phyloP scores from a whole-genome alignment of 768 basidiomycete species.

The Suillus fuscotomentosus region DNA sequence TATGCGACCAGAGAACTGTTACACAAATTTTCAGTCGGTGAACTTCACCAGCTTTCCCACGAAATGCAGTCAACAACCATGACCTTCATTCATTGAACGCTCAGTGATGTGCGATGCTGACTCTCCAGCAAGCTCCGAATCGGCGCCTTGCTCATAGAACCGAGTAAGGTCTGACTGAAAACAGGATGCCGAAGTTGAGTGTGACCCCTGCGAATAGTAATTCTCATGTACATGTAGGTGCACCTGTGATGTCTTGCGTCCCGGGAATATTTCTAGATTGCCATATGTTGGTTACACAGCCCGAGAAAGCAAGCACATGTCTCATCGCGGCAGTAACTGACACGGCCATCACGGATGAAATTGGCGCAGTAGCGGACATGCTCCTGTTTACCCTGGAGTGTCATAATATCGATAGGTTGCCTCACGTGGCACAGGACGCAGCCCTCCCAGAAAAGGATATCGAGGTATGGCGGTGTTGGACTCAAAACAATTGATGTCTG shows the following conservation, averaged over 20 bases:
- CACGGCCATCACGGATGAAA: slow-evolving; percentile 78
- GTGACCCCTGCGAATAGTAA: too few relatives aligned
- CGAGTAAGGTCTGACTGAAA: too few relatives aligned
- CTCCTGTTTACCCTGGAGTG: slow-evolving; percentile 76
- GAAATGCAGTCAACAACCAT: too few relatives aligned
- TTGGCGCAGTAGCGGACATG: slow-evolving; percentile 88
- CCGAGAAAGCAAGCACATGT: slow-evolving; percentile 63
- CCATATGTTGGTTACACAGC: slow-evolving; percentile 99
- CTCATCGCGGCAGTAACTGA: not conserved
- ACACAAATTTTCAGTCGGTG: too few relatives aligned
- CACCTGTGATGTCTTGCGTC: slow-evolving; percentile 84
- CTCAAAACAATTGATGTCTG: slow-evolving; percentile 85
- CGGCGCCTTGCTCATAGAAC: too few relatives aligned
- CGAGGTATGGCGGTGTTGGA: slow-evolving; percentile 98
- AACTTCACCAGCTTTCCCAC: too few relatives aligned
- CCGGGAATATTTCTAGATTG: slow-evolving; percentile 99
- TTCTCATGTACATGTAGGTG: slow-evolving; percentile 48
- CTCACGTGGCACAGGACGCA: slow-evolving; percentile 54
- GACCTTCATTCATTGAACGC: too few relatives aligned
- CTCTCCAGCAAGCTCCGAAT: too few relatives aligned
- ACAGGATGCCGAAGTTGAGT: too few relatives aligned
- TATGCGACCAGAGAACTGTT: too few relatives aligned
- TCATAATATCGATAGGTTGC: not conserved
- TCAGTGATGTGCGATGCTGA: too few relatives aligned
- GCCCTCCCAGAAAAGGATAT: slow-evolving; percentile 94